Evolutionary conservation across 306 rosid species (phyloP).

Genomic region (Luffa acutangula): DNA sequence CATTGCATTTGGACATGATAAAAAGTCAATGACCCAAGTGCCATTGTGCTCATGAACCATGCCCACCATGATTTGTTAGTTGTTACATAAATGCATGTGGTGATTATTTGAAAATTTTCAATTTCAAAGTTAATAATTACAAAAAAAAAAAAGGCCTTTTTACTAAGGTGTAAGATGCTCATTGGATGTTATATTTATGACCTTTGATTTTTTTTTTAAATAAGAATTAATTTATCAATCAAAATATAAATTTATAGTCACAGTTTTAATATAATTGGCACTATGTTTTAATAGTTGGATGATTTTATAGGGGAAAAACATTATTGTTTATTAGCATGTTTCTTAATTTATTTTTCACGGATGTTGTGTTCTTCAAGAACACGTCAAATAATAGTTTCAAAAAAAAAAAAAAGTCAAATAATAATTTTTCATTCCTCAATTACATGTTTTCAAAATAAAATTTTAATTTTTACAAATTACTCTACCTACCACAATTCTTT

Average conservation of each 20-base stretch:
- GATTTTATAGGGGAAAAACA: not conserved
- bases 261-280: not conserved
- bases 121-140: not conserved
- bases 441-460: not conserved
- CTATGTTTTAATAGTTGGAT: not conserved
- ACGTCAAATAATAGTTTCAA: not conserved
- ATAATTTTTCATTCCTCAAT: not conserved
- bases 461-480: too few species aligned
- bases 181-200: not conserved
- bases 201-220: not conserved
- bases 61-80: not conserved
- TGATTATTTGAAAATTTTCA: not conserved
- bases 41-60: not conserved
- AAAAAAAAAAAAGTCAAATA: too few species aligned
- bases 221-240: not conserved
- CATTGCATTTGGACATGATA: not conserved
- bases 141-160: not conserved
- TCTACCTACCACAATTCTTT: not conserved
- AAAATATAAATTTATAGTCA: not conserved
- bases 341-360: too few species aligned
- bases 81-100: not conserved
- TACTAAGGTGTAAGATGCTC: not conserved
- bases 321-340: too few species aligned
- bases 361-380: not conserved
- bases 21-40: not conserved